Evolutionary conservation across 306 rosid species (phyloP), one percentile per base, ranked within the genome.

Genomic region (Herpetospermum pedunculosum): DNA sequence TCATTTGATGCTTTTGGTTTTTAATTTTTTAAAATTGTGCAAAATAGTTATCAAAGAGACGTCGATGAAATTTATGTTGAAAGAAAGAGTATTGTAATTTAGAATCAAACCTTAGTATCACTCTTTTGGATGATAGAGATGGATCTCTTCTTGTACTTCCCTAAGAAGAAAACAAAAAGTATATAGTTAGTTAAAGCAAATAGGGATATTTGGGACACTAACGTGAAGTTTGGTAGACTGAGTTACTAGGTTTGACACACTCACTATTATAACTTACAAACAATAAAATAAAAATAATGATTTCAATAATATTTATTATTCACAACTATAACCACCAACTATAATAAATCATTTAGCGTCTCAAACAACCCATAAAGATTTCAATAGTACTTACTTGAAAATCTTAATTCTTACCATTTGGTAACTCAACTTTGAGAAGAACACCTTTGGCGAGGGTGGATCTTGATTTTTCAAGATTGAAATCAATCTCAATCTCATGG

Each of bases 361-460:
- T n/a, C n/a, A n/a, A n/a, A n/a, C n/a, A n/a, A n/a, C n/a, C n/a
- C n/a, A n/a, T n/a, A 7, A 53, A 35, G 15, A 57, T 63, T 76
- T 30, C 1, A 49, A 5, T 21, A 13, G n/a, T 55, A 26, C 0
- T 19, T 4, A 64, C 38, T 64, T 38, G 48, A 12, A 40, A 6
- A 19, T 58, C n/a, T 16, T n/a, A n/a, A n/a, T 41, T 25, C 73
- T 69, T 77, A 91, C 99, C 97, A 84, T 87, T 86, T 58, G 99
- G 97, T 78, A 96, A 82, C 81, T 91, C 92, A 43, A 87, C 85
- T 60, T 84, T 84, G 76, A 95, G 80, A 77, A 84, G 81, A 76
- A 80, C 49, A 50, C 96, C 92, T 67, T 83, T 85, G 53, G 87
- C 85, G 34, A 95, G 97, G 35, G 82, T 69, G 8, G 85, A 72